These are phyloP conservation scores for Melastoma candidum DNA, from an alignment of 441 rosid genomes.

Conservation along the genomic window DNA sequence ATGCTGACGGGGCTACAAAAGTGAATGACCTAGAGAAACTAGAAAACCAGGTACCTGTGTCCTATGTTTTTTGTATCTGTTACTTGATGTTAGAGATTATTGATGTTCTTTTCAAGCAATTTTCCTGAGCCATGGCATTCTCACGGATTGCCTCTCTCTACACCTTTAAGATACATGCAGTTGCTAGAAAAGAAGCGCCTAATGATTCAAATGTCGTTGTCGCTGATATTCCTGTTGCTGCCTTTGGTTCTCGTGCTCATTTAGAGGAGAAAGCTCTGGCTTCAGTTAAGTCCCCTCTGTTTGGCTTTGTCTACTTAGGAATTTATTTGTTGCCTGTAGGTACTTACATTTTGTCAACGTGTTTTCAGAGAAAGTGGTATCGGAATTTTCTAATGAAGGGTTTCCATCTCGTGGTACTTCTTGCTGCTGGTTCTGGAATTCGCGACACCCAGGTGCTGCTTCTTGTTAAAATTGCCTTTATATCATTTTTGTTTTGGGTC, in stretches of 20 bases:
- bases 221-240: slow-evolving; percentile 63
- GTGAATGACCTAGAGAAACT: slow-evolving; percentile 85
- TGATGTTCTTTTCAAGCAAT: too few species aligned
- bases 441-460: slow-evolving; percentile 79
- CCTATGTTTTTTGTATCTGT: slow-evolving; percentile 6
- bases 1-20: slow-evolving; percentile 99
- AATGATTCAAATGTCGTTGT: slow-evolving; percentile 31
- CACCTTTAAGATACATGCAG: slow-evolving; percentile 62
- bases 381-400: slow-evolving; percentile 95
- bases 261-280: slow-evolving; percentile 91
- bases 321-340: slow-evolving; percentile 9
- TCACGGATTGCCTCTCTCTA: slow-evolving; percentile 21
- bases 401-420: slow-evolving; percentile 79
- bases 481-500: too few species aligned
- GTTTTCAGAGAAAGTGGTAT: slow-evolving; percentile 80
- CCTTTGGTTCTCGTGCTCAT: slow-evolving; percentile 96
- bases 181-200: slow-evolving; percentile 41
- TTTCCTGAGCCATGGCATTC: too few species aligned
- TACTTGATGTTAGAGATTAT: background rate
- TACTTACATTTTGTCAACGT: slow-evolving; percentile 13
- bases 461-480: background rate
- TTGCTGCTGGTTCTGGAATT: slow-evolving; percentile 84
- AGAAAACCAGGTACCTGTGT: slow-evolving; percentile 65
- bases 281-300: slow-evolving; percentile 43
- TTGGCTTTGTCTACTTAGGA: slow-evolving; percentile 1